Evolutionary conservation across 768 basidiomycete genomes (phyloP), one percentile per base, ranked within the genome.

Genomic region (Boletellus ananiceps): DNA sequence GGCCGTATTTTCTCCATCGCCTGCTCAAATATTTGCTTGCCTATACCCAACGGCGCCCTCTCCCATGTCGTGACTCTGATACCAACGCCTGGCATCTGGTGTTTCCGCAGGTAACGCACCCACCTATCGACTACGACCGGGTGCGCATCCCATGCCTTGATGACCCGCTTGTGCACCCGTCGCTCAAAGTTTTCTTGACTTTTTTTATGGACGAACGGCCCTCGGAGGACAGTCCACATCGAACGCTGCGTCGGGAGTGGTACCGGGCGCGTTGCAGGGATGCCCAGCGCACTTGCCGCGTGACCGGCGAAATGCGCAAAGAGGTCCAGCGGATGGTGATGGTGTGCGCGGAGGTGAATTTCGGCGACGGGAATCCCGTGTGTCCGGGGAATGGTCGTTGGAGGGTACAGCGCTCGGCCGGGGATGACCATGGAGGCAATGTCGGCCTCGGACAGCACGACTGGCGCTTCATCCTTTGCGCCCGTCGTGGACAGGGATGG

Each of bases 141-240:
- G 60, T 93, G 78, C 15, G 93, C 82, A 67, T 98, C 95, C 77
- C 81, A 98, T 0, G 93, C 88, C 68, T 93, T 94, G 70, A 98
- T 82, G 34, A 79, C 79, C 11, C 94, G 80, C 62, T 88, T 89
- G 63, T 94, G 88, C 46, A 85, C 83, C 59, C 74, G 79, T 23
- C 90, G 74, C 65, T 93, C 86, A 65, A 95, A 98, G 69, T 97
- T 98, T 73, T 98, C 93, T 69, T 97, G 93, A 15, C 79, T 73
- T 69, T 95, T 96, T 64, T 98, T 98, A 67, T 94, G 86, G 5
- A 81, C 84, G 63, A 98, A 98, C 9, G 95, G 94, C 4, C 82
- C 79, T 32, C 85, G 80, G 8, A 78, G 75, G 15, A 96, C 93
- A 0, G 95, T 96, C 84, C 89, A 91, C 9, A 96, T 71, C 5